Evolutionary conservation across 768 basidiomycete genomes (phyloP).

Genomic region (Chalciporus piperatus): DNA sequence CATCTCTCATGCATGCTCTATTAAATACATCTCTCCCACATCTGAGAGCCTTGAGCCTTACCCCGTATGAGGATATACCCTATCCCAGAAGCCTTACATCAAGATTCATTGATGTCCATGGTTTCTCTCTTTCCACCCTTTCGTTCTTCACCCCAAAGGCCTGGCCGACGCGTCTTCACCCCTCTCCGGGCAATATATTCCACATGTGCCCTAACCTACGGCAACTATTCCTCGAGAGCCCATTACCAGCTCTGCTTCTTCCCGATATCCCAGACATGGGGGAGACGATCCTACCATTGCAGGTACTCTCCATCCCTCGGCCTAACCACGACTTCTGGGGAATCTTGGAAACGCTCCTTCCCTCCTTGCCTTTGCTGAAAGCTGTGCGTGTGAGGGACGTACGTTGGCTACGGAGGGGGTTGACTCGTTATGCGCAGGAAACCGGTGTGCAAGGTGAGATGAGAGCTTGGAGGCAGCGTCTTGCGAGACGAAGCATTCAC

Average conservation of each 20-base stretch:
- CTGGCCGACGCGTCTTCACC: conserved; percentile 59
- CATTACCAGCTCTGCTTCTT: conserved; percentile 52
- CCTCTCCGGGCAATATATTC: conserved; percentile 51
- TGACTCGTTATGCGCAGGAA: conserved; percentile 61
- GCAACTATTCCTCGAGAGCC: conserved; percentile 72
- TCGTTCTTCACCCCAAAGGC: conserved; percentile 67
- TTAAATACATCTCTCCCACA: conserved; percentile 59
- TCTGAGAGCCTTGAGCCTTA: conserved; percentile 62
- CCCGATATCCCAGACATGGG: conserved; percentile 25
- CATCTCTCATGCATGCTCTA: conserved; percentile 59
- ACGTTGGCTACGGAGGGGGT: conserved; percentile 68
- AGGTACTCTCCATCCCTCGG: conserved; percentile 73
- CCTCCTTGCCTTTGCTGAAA: conserved; percentile 52
- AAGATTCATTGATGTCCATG: conserved; percentile 59
- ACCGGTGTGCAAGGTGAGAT: conserved; percentile 83
- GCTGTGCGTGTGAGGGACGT: conserved; percentile 64
- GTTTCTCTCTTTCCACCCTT: conserved; percentile 54
- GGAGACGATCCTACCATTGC: conserved; percentile 38
- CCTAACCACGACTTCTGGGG: conserved; percentile 59
- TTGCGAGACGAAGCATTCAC: conserved; percentile 54
- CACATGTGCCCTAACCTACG: conserved; percentile 50
- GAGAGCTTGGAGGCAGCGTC: conserved; percentile 65
- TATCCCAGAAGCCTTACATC: conserved; percentile 57
- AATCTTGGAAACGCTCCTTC: conserved; percentile 53
- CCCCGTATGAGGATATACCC: conserved; percentile 69